Conservation (phyloP, 1,284 basidiomycete genomes). For the Cutaneotrichosporon mucoides region DNA sequence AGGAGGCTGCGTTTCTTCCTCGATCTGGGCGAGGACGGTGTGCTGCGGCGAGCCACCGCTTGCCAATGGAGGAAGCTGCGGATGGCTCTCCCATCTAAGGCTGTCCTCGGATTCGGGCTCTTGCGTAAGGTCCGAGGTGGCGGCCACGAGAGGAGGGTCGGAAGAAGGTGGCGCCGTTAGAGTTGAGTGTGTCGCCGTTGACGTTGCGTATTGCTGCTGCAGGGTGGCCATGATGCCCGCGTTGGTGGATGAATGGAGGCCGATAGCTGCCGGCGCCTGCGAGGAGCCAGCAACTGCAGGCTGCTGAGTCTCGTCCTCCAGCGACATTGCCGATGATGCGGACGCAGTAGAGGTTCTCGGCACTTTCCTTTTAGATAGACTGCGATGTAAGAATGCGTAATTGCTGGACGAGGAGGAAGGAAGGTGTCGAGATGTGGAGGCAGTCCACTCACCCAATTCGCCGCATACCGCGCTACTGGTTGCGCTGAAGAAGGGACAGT, state of each 20-base stretch:
- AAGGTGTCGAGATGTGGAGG: background rate
- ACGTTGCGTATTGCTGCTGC: background rate
- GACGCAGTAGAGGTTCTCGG: background rate
- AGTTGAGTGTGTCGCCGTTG: background rate
- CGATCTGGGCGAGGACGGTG: background rate
- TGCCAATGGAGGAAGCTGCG: background rate
- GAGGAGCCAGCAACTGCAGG: conserved; percentile 1
- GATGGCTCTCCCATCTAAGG: background rate
- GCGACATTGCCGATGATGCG: conserved; percentile 1
- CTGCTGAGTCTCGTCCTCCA: conserved; percentile 20
- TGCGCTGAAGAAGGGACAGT: background rate
- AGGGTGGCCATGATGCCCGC: background rate
- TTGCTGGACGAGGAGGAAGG: background rate
- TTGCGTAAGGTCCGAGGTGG: background rate
- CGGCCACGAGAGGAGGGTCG: background rate
- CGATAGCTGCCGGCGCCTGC: background rate
- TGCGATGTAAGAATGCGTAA: background rate
- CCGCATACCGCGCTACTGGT: background rate
- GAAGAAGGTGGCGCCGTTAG: background rate
- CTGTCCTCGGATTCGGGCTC: background rate
- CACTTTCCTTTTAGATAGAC: background rate
- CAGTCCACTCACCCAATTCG: conserved; percentile 18
- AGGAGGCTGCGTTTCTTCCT: background rate
- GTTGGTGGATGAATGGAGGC: background rate
- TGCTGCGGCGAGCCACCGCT: background rate